Conservation (phyloP, 2,329 filamentous ascomycete species). For the Pseudocercospora fijiensis region DNA sequence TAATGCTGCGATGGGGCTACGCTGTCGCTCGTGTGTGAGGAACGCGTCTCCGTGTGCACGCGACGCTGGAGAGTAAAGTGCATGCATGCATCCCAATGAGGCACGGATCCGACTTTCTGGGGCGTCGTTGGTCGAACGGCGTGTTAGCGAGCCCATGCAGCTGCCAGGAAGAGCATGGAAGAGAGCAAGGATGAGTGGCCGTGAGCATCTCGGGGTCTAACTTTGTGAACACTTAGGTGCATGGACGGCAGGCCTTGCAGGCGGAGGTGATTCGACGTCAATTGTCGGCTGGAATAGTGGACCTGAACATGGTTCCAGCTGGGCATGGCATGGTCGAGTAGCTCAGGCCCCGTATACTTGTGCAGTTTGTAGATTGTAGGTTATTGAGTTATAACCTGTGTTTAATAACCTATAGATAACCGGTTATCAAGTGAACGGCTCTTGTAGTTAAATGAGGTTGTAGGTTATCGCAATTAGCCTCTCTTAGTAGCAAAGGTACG, state of each 20-base stretch:
- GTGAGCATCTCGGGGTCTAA: slow-evolving; percentile 20
- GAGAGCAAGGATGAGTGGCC: slow-evolving; percentile 23
- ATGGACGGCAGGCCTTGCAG: slow-evolving; percentile 11
- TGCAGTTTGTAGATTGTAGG: too few species aligned
- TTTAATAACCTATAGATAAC: too few species aligned
- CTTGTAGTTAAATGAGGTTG: too few species aligned
- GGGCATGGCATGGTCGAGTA: slow-evolving; percentile 15
- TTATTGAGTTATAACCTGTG: too few species aligned
- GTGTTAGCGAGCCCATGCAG: slow-evolving; percentile 20
- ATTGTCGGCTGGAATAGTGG: slow-evolving; percentile 20
- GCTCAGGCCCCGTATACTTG: not conserved
- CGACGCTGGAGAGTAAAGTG: slow-evolving; percentile 16
- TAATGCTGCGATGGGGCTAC: slow-evolving; percentile 9
- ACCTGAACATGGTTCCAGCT: slow-evolving; percentile 17
- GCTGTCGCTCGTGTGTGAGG: slow-evolving; percentile 15
- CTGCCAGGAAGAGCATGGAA: slow-evolving; percentile 16
- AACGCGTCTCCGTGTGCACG: slow-evolving; percentile 21
- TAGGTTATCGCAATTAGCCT: too few species aligned
- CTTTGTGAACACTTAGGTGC: slow-evolving; percentile 23
- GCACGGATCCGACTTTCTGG: slow-evolving; percentile 12
- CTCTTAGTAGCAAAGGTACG: too few species aligned
- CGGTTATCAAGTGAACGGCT: too few species aligned
- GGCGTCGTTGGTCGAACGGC: slow-evolving; percentile 13
- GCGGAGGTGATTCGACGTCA: slow-evolving; percentile 25
- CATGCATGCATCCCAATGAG: slow-evolving; percentile 16